These are phyloP conservation scores for Tephrocybe sp. DNA, from an alignment of 768 basidiomycete species.

Conservation along the genomic window DNA sequence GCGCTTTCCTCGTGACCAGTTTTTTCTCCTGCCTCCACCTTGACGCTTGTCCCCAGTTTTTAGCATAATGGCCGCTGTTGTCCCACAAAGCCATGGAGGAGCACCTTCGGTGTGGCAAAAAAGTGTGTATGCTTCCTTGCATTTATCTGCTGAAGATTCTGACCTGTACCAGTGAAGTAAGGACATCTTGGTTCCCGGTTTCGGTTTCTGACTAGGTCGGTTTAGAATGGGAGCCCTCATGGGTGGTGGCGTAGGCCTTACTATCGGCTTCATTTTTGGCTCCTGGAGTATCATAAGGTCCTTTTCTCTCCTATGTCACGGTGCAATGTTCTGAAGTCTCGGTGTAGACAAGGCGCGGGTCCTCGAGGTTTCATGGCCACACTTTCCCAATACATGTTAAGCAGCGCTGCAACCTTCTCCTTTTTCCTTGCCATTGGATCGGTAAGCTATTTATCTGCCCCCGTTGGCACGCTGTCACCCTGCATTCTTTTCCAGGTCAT, in stretches of 20 bases:
- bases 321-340: not conserved
- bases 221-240: conserved; percentile 89
- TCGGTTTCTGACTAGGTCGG: conserved; percentile 13
- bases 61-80: conserved; percentile 19
- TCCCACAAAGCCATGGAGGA: conserved; percentile 38
- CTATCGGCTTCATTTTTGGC: conserved; percentile 97
- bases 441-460: conserved; percentile 38
- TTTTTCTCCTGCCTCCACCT: conserved; percentile 6
- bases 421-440: conserved; percentile 97
- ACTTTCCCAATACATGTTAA: conserved; percentile 97
- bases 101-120: conserved; percentile 72
- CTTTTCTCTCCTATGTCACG: not conserved
- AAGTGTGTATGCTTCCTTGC: conserved; percentile 40
- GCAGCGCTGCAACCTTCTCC: conserved; percentile 94
- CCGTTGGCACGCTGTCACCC: conserved; percentile 6
- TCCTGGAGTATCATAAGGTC: conserved; percentile 85
- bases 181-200: conserved; percentile 7
- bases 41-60: not conserved
- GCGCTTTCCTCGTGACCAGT: conserved; percentile 13
- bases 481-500: conserved; percentile 63
- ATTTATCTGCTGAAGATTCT: conserved; percentile 5
- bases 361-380: conserved; percentile 88
- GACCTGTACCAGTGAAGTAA: conserved; percentile 54
- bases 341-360: conserved; percentile 77
- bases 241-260: conserved; percentile 92